phyloP scores from a whole-genome alignment of 2,329 filamentous ascomycete genomes.

The Waltergamsia citrina region DNA sequence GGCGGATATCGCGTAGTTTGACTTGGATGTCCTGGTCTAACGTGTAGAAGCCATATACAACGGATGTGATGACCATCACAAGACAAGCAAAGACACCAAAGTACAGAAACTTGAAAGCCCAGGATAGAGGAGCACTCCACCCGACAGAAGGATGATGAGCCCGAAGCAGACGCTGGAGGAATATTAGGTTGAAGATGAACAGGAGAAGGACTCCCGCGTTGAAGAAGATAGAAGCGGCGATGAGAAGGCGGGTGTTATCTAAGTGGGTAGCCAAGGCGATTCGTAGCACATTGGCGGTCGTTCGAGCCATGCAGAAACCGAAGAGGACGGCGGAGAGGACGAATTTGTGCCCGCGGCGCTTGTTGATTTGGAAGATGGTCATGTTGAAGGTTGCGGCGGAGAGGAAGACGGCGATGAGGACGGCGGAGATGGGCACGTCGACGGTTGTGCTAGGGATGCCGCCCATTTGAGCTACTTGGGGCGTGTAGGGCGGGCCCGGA shows the following conservation, averaged over 20 bases:
- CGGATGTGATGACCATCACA: conserved; percentile 54
- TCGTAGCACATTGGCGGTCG: conserved; percentile 38
- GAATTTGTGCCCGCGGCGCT: conserved; percentile 44
- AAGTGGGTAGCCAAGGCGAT: conserved; percentile 41
- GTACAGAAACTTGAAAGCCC: conserved; percentile 49
- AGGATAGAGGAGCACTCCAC: conserved; percentile 48
- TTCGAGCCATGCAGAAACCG: conserved; percentile 48
- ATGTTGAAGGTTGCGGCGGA: conserved; percentile 45
- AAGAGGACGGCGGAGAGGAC: conserved; percentile 47
- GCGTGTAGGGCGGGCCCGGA: conserved; percentile 25
- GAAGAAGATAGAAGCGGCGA: conserved; percentile 60
- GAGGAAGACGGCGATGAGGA: conserved; percentile 52
- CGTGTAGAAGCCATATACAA: conserved; percentile 60
- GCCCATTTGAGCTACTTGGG: conserved; percentile 40
- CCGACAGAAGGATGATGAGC: conserved; percentile 62
- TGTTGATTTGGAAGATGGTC: conserved; percentile 44
- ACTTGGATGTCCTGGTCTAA: conserved; percentile 36
- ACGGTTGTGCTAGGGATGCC: conserved; percentile 44
- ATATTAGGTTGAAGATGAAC: conserved; percentile 70
- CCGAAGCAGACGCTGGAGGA: conserved; percentile 65
- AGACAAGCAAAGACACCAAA: conserved; percentile 48
- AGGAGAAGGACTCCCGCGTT: conserved; percentile 66
- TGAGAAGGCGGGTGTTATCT: conserved; percentile 29
- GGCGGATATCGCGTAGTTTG: conserved; percentile 54
- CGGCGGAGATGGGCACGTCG: conserved; percentile 55